phyloP scores from a whole-genome alignment of 2,329 filamentous ascomycete genomes.

The Drechslerella stenobrocha region DNA sequence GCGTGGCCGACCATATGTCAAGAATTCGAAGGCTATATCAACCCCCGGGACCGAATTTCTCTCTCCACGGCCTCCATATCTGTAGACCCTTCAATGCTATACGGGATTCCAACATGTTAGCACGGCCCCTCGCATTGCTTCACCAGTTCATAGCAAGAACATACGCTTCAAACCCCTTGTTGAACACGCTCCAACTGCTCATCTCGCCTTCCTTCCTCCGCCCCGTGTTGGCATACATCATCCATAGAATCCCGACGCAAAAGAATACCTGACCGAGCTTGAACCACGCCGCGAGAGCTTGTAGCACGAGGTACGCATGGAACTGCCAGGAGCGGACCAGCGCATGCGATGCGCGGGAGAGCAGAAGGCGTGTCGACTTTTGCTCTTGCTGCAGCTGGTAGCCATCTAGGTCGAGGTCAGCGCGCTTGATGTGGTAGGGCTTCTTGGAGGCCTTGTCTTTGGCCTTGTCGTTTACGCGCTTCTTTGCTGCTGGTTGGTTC shows the following conservation, averaged over 20 bases:
- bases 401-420: slow-evolving; percentile 54
- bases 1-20: not conserved
- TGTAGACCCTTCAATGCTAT: slow-evolving; percentile 53
- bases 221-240: slow-evolving; percentile 54
- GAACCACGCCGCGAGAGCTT: slow-evolving; percentile 50
- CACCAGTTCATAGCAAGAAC: not conserved
- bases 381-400: slow-evolving; percentile 54
- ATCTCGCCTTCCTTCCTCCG: slow-evolving; percentile 53
- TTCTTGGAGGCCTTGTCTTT: slow-evolving; percentile 53
- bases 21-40: slow-evolving; percentile 9
- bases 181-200: slow-evolving; percentile 54
- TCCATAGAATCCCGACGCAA: slow-evolving; percentile 54
- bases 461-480: slow-evolving; percentile 40
- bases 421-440: slow-evolving; percentile 54
- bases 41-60: slow-evolving; percentile 52
- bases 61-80: slow-evolving; percentile 53
- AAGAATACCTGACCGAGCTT: slow-evolving; percentile 54
- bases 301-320: slow-evolving; percentile 53
- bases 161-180: slow-evolving; percentile 53
- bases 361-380: slow-evolving; percentile 51
- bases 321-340: slow-evolving; percentile 53
- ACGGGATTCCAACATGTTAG: slow-evolving; percentile 11
- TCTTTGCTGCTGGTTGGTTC: slow-evolving; percentile 12
- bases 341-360: slow-evolving; percentile 49
- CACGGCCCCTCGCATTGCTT: not conserved